phyloP scores from a whole-genome alignment of 2,329 filamentous ascomycete genomes.

The Stachybotrys chlorohalonatus region DNA sequence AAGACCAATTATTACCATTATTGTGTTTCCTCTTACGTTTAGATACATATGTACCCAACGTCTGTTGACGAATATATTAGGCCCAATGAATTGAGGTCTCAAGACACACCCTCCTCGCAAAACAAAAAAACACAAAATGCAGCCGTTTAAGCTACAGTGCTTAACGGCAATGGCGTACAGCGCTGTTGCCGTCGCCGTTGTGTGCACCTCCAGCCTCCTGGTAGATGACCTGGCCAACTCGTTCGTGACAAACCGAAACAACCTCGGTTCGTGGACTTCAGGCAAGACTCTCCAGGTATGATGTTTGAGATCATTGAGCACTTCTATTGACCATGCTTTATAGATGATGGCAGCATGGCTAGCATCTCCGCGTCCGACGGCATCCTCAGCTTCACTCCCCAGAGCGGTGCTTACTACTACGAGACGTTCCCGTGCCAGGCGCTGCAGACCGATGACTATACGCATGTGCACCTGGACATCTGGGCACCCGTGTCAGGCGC shows the following conservation, averaged over 20 bases:
- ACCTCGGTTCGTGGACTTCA: conserved; percentile 23
- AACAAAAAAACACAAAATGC: conserved; percentile 5
- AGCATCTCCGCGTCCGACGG: conserved; percentile 28
- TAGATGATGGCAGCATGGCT: conserved; percentile 41
- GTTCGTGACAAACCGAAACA: conserved; percentile 20
- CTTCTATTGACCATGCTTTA: conserved; percentile 4
- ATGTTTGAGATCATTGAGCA: background rate
- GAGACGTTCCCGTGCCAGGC: conserved; percentile 40
- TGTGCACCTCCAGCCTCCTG: conserved; percentile 18
- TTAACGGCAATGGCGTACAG: conserved; percentile 7
- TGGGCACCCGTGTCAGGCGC: conserved; percentile 11
- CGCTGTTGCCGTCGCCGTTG: conserved; percentile 8
- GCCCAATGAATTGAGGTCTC: too few relatives aligned
- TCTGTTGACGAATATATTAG: too few relatives aligned
- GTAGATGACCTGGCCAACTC: conserved; percentile 24
- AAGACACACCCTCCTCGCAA: background rate
- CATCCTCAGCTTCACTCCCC: conserved; percentile 40
- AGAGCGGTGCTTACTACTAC: conserved; percentile 41
- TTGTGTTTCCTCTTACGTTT: too few relatives aligned
- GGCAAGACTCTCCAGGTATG: conserved; percentile 13
- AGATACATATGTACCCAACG: too few relatives aligned
- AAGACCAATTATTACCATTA: too few relatives aligned
- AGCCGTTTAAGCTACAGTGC: conserved; percentile 4
- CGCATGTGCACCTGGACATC: conserved; percentile 25
- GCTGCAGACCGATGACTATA: conserved; percentile 34